Evolutionary conservation across 441 rosid species (phyloP).

Genomic region (Pelargonium cotyledonis): DNA sequence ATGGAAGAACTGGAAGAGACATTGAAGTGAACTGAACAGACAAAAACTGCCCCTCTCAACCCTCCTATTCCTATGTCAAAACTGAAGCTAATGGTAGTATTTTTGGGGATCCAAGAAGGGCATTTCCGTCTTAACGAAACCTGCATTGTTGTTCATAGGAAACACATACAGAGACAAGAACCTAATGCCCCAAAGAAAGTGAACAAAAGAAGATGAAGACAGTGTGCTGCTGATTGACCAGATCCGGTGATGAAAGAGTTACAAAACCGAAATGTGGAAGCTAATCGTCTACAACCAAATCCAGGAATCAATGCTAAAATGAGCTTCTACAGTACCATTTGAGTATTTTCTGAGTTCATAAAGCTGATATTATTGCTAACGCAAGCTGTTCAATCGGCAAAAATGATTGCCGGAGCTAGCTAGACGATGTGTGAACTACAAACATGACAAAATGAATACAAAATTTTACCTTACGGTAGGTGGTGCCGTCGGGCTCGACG

Average conservation of each 20-base stretch:
- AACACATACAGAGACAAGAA: background rate
- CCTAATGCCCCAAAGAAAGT: background rate
- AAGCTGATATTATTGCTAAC: no score
- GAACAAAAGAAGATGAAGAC: background rate
- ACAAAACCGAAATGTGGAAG: background rate
- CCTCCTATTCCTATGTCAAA: background rate
- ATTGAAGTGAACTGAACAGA: no score
- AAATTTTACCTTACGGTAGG: conserved; percentile 73
- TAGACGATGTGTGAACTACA: no score
- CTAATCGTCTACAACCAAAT: no score
- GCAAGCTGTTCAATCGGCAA: no score
- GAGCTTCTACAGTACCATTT: no score
- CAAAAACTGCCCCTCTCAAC: background rate
- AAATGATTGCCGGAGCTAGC: no score
- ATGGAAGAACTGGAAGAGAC: no score
- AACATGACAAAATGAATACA: background rate
- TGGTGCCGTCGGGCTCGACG: conserved; percentile 96
- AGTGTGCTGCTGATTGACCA: background rate
- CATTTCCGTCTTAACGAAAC: background rate
- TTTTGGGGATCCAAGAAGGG: background rate
- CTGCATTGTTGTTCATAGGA: background rate
- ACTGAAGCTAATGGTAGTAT: background rate
- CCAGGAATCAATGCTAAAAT: background rate
- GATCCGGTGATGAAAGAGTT: background rate
- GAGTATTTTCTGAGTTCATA: no score